Conservation (phyloP, 1,139 yeast species). For the Yamadazyma aaseri region DNA sequence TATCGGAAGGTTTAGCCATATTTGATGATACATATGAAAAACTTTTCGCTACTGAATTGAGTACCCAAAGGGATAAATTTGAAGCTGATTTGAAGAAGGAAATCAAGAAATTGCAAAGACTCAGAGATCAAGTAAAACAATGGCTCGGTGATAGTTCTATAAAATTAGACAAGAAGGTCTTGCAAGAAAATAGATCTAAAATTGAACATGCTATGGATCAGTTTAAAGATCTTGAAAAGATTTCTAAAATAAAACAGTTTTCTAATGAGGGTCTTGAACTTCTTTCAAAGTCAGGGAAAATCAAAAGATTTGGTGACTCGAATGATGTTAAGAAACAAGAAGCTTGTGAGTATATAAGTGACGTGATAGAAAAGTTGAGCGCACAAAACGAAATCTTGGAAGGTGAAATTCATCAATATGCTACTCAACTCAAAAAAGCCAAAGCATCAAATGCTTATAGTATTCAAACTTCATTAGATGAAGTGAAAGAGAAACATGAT, state of each 20-base stretch:
- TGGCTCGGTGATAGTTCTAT: conserved; percentile 94
- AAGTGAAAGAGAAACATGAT: conserved; percentile 62
- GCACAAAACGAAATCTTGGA: conserved; percentile 80
- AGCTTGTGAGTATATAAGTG: conserved; percentile 67
- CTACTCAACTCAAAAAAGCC: conserved; percentile 48
- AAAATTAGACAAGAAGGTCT: conserved; percentile 73
- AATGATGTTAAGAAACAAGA: conserved; percentile 76
- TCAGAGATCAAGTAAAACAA: conserved; percentile 92
- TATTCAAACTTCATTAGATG: conserved; percentile 55
- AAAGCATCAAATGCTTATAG: conserved; percentile 37
- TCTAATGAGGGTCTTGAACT: conserved; percentile 90
- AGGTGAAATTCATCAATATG: conserved; percentile 65
- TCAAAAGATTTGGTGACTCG: conserved; percentile 55
- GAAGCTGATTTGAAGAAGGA: conserved; percentile 94
- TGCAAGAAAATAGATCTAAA: conserved; percentile 76
- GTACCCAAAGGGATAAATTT: conserved; percentile 89
- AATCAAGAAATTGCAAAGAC: conserved; percentile 90
- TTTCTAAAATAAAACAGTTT: conserved; percentile 93
- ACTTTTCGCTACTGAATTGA: conserved; percentile 76
- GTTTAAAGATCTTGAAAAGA: conserved; percentile 91
- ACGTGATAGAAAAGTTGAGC: conserved; percentile 77
- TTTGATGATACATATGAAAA: conserved; percentile 89
- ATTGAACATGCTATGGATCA: conserved; percentile 96
- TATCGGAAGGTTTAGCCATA: conserved; percentile 85
- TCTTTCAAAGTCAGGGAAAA: conserved; percentile 38